Conservation (phyloP, 805 yeast genomes). For the Vanderwaltozyma yarrowii region DNA sequence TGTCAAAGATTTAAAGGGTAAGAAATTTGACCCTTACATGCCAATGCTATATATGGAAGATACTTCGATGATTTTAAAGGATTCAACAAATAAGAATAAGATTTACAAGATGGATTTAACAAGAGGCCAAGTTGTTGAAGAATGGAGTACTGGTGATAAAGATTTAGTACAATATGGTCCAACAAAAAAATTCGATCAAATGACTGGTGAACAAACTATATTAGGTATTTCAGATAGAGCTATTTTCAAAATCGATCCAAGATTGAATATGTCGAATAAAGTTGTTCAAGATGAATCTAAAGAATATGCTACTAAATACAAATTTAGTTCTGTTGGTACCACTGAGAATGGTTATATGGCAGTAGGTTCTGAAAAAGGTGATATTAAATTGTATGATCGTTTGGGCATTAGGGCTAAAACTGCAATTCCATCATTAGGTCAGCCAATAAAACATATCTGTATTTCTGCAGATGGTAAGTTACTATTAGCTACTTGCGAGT, state of each 20-base stretch:
- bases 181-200: slow-evolving; percentile 60
- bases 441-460: slow-evolving; percentile 55
- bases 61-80: slow-evolving; percentile 55
- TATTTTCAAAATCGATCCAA: slow-evolving; percentile 72
- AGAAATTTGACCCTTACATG: slow-evolving; percentile 43
- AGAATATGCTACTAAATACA: slow-evolving; percentile 43
- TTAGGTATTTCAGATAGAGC: slow-evolving; percentile 58
- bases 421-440: slow-evolving; percentile 74
- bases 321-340: slow-evolving; percentile 54
- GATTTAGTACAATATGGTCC: slow-evolving; percentile 57
- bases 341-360: slow-evolving; percentile 69
- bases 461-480: slow-evolving; percentile 73
- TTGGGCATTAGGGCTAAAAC: slow-evolving; percentile 73
- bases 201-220: slow-evolving; percentile 64
- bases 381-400: slow-evolving; percentile 60
- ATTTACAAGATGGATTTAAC: slow-evolving; percentile 70
- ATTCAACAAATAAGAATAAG: slow-evolving; percentile 33
- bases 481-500: slow-evolving; percentile 69
- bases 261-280: slow-evolving; percentile 45
- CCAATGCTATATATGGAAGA: slow-evolving; percentile 76
- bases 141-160: slow-evolving; percentile 53
- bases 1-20: slow-evolving; percentile 42
- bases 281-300: slow-evolving; percentile 48
- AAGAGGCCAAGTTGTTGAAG: slow-evolving; percentile 76
- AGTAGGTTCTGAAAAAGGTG: slow-evolving; percentile 67